These are phyloP conservation scores for Salix arbutifolia DNA, from an alignment of 345 rosid species.

Conservation along the genomic window DNA sequence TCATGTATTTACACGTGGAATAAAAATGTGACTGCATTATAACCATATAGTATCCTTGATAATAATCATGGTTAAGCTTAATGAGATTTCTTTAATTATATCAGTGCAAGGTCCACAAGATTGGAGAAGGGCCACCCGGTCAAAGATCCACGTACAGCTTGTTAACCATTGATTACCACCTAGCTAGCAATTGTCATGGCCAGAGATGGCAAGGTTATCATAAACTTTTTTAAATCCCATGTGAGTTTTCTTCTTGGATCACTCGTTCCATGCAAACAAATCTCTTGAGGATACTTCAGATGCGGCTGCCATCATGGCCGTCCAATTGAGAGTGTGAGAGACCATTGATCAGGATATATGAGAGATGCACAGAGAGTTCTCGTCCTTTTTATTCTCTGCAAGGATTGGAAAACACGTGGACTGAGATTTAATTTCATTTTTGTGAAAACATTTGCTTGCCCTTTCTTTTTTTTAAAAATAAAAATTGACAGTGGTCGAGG, in stretches of 20 bases:
- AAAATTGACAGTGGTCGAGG: neutral
- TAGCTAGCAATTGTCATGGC: neutral
- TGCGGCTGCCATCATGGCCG: neutral
- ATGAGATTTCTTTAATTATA: neutral
- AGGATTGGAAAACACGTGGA: neutral
- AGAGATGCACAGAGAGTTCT: neutral
- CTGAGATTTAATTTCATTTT: neutral
- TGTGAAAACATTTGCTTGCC: neutral
- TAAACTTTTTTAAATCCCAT: neutral
- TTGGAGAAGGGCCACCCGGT: neutral
- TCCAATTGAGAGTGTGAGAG: neutral
- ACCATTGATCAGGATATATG: neutral
- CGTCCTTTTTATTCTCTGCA: neutral
- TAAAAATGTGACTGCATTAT: too few relatives aligned
- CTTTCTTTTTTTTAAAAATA: neutral
- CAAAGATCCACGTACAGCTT: neutral
- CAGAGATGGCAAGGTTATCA: neutral
- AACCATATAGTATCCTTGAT: too few relatives aligned
- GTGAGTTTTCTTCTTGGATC: constrained; percentile 9
- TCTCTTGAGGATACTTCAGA: neutral
- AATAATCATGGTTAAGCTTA: too few relatives aligned
- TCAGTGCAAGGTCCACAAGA: neutral
- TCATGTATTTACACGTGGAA: too few relatives aligned
- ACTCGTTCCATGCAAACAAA: neutral
- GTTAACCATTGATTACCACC: neutral